Evolutionary conservation across 2,329 filamentous ascomycete genomes (phyloP).

Genomic region (Chaetomium sp.): DNA sequence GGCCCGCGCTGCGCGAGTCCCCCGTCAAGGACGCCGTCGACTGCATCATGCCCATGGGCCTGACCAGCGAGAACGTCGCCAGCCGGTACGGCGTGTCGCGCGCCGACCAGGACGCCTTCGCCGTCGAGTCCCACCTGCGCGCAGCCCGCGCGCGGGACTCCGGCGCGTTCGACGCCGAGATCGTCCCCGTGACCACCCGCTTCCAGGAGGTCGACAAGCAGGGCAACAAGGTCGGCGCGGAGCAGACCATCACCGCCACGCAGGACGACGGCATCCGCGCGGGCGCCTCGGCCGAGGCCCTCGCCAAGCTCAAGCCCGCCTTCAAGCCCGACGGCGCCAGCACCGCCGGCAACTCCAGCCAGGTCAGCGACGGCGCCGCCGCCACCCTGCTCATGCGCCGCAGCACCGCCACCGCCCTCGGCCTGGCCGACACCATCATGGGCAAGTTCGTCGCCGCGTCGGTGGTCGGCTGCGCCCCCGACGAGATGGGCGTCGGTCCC

Average conservation of each 20-base stretch:
- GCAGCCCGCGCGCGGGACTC: conserved; percentile 69
- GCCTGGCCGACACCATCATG: conserved; percentile 69
- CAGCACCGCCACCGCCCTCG: conserved; percentile 74
- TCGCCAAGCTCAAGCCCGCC: conserved; percentile 81
- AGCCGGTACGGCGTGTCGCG: conserved; percentile 71
- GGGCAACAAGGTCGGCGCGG: conserved; percentile 57
- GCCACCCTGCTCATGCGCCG: conserved; percentile 82
- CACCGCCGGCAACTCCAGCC: conserved; percentile 84
- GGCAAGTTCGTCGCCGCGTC: conserved; percentile 80
- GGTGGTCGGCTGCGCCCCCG: conserved; percentile 76
- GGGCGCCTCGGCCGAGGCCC: conserved; percentile 66
- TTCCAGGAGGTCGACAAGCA: conserved; percentile 66
- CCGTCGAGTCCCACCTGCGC: conserved; percentile 71
- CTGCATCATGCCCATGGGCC: conserved; percentile 92
- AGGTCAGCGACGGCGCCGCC: conserved; percentile 86
- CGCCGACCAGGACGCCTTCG: conserved; percentile 81
- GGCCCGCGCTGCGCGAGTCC: conserved; percentile 70
- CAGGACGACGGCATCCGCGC: conserved; percentile 83
- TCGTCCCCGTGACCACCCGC: conserved; percentile 74
- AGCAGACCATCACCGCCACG: conserved; percentile 66
- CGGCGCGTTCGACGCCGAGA: conserved; percentile 76
- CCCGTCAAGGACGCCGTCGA: conserved; percentile 71
- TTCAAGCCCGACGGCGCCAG: conserved; percentile 74
- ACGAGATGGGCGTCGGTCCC: conserved; percentile 93
- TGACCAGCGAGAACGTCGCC: conserved; percentile 88